These are phyloP conservation scores for Melampsora americana DNA, from an alignment of 1,284 basidiomycete species.

Conservation along the genomic window DNA sequence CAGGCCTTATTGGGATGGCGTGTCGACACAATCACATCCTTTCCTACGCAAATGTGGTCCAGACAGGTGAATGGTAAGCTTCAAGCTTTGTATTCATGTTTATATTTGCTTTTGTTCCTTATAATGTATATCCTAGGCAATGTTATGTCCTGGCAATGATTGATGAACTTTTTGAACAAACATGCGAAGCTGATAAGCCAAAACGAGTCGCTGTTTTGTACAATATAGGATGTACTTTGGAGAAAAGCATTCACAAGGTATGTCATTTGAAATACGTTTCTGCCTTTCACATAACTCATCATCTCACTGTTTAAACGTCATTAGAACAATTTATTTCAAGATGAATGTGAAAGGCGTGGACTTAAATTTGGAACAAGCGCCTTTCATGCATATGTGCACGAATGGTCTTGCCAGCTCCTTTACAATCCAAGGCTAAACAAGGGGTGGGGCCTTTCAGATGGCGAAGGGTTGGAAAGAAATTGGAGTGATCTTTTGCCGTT, in stretches of 20 bases:
- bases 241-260: conserved; percentile 1
- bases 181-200: background rate
- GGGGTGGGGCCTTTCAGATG: conserved; percentile 8
- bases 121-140: background rate
- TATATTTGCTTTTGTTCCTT: too few species aligned
- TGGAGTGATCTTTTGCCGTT: too few species aligned
- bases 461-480: background rate
- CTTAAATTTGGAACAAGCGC: conserved; percentile 9
- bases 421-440: conserved; percentile 7
- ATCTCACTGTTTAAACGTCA: too few species aligned
- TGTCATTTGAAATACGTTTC: background rate
- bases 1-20: too few species aligned
- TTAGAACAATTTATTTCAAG: too few species aligned
- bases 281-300: too few species aligned
- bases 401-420: background rate
- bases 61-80: background rate
- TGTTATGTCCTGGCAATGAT: conserved; percentile 5
- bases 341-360: background rate
- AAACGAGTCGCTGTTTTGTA: background rate
- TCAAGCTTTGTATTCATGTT: too few species aligned
- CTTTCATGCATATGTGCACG: conserved; percentile 4
- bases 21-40: too few species aligned
- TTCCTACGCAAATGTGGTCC: background rate
- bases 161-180: background rate
- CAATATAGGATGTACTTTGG: conserved; percentile 8